A percentile compares a stretch with the other conserved stretches of the same genome.
These are phyloP conservation scores for Trypanosoma cruzi DNA, from an alignment of 208 protist species.

Conservation along the genomic window DNA sequence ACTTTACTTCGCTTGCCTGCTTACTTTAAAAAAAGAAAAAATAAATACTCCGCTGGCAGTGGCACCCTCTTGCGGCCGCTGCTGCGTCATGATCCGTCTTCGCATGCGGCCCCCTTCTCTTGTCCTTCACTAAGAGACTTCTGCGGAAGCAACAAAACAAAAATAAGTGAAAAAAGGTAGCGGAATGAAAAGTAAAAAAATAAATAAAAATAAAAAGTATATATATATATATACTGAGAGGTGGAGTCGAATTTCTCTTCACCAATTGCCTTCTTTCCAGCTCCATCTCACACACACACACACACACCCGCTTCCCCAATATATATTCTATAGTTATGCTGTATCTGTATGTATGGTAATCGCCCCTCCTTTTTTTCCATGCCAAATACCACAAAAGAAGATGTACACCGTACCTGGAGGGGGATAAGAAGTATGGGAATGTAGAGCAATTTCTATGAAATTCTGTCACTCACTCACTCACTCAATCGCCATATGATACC, in stretches of 20 bases:
- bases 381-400: not conserved
- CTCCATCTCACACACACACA: not conserved
- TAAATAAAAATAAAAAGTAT: conserved; percentile 4
- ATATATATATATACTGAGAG: too few species aligned
- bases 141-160: conserved; percentile 15
- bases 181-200: not conserved
- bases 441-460: not conserved
- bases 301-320: not conserved
- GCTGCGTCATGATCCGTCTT: not conserved
- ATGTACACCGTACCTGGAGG: not conserved
- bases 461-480: not conserved
- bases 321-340: too few species aligned
- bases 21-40: too few species aligned
- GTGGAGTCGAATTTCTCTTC: too few species aligned
- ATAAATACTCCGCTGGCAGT: not conserved
- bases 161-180: conserved; percentile 5
- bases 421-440: not conserved
- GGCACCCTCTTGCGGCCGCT: not conserved
- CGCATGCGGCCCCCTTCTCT: not conserved
- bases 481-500: conserved; percentile 23
- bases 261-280: not conserved
- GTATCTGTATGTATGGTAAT: too few species aligned
- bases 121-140: conserved; percentile 5
- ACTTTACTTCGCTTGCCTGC: conserved; percentile 1
- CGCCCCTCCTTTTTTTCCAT: not conserved